A percentile compares a stretch with the other conserved stretches of the same genome.
Conservation (phyloP, 495 filamentous ascomycete species). For the Parachaetomium inaequale region DNA sequence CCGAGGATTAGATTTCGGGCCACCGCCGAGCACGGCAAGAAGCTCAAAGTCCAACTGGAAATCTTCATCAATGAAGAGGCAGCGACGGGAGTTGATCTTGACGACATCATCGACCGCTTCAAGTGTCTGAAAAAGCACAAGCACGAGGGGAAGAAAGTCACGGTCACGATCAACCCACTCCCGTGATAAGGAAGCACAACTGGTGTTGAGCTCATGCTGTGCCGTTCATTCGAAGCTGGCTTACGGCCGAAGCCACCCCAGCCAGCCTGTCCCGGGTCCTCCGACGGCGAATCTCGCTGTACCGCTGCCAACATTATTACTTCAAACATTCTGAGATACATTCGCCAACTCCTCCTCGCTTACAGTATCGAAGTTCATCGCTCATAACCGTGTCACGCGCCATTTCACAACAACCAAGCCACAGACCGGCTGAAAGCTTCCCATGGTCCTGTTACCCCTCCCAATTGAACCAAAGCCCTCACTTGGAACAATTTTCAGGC, state of each 20-base stretch:
- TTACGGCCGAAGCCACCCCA: not conserved
- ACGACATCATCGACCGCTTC: slow-evolving; percentile 31
- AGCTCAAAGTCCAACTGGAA: slow-evolving; percentile 30
- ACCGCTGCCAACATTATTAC: not conserved
- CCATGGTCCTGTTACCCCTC: not conserved
- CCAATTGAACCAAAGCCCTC: not conserved
- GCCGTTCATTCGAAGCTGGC: not conserved
- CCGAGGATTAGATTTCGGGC: slow-evolving; percentile 28
- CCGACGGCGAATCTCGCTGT: not conserved
- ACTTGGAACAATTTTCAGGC: not conserved
- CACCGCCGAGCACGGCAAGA: slow-evolving; percentile 26
- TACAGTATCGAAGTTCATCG: not conserved
- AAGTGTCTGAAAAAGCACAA: slow-evolving; percentile 30
- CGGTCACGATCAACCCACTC: slow-evolving; percentile 19
- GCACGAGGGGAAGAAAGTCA: slow-evolving; percentile 28
- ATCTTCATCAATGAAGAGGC: slow-evolving; percentile 29
- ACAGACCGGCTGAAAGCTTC: no score
- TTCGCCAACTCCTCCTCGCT: not conserved
- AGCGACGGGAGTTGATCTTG: slow-evolving; percentile 23
- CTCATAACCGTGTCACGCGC: not conserved
- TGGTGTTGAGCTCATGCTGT: not conserved
- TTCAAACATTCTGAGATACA: not conserved
- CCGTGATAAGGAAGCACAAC: not conserved
- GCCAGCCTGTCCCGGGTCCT: not conserved
- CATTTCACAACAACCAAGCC: not conserved